Evolutionary conservation across 2,329 filamentous ascomycete species (phyloP).

Genomic region (Verticillium klebahnii): DNA sequence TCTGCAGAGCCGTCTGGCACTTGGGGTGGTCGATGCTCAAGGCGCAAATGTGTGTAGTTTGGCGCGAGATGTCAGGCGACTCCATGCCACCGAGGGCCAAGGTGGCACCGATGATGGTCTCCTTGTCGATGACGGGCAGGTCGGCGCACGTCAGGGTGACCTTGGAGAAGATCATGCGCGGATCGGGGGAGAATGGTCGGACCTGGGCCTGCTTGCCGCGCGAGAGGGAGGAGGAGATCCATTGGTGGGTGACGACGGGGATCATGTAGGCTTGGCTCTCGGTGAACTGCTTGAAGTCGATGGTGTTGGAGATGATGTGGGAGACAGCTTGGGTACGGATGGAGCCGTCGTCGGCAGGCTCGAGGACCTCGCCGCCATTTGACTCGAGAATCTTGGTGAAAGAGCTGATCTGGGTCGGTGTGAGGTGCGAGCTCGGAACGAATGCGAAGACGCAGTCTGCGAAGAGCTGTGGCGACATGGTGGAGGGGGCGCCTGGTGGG

Average conservation of each 20-base stretch:
- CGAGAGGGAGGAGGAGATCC: conserved; percentile 68
- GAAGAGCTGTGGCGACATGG: conserved; percentile 25
- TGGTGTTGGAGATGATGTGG: conserved; percentile 64
- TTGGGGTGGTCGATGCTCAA: conserved; percentile 71
- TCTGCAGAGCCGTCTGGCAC: conserved; percentile 57
- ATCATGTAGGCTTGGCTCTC: conserved; percentile 72
- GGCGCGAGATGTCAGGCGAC: conserved; percentile 62
- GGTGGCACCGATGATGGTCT: conserved; percentile 86
- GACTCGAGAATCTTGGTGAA: conserved; percentile 37
- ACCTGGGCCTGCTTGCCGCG: conserved; percentile 71
- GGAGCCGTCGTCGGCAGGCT: conserved; percentile 42
- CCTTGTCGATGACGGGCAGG: conserved; percentile 80
- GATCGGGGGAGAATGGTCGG: conserved; percentile 85
- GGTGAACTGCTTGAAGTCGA: conserved; percentile 87
- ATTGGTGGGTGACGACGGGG: conserved; percentile 76
- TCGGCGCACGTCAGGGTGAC: conserved; percentile 80
- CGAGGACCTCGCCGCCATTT: conserved; percentile 46
- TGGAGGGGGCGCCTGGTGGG: background rate
- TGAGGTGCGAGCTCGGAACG: conserved; percentile 35
- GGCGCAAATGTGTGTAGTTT: conserved; percentile 87
- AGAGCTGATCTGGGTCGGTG: conserved; percentile 36
- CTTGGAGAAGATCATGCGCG: conserved; percentile 82
- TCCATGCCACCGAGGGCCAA: conserved; percentile 85
- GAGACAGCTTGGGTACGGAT: conserved; percentile 44
- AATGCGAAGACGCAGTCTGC: conserved; percentile 40